Conservation (phyloP, 345 rosid species). For the Geranium rotundifolium region DNA sequence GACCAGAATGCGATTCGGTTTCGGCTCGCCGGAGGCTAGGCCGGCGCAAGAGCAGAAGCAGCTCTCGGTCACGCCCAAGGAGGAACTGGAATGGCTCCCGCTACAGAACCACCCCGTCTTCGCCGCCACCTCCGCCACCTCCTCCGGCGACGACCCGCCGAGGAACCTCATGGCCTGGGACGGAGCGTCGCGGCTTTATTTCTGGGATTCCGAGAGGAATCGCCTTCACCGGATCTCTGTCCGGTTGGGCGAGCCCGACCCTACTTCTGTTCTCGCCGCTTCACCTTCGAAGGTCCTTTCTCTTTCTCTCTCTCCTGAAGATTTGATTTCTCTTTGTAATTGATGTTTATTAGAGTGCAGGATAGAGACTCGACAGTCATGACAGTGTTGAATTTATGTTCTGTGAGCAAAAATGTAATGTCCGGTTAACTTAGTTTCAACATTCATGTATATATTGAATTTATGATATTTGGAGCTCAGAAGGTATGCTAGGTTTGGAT, state of each 20-base stretch:
- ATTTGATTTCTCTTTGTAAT: not conserved
- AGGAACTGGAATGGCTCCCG: too few species aligned
- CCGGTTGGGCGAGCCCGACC: conserved; percentile 82
- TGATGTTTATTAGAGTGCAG: too few species aligned
- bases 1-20: not conserved
- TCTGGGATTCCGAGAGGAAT: conserved; percentile 47
- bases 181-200: conserved; percentile 66
- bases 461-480: not conserved
- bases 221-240: conserved; percentile 72
- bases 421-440: too few species aligned
- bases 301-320: not conserved
- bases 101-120: not conserved
- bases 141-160: conserved; percentile 22
- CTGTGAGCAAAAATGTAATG: not conserved
- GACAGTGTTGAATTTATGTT: not conserved
- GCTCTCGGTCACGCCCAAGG: too few species aligned
- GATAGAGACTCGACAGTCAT: too few species aligned
- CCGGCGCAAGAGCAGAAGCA: too few species aligned
- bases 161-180: conserved; percentile 76
- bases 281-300: conserved; percentile 57
- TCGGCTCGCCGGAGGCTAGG: not conserved
- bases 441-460: too few species aligned
- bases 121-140: conserved; percentile 9
- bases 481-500: not conserved
- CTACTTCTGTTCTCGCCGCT: conserved; percentile 63